These are phyloP conservation scores for Karstenula rhodostoma DNA, from an alignment of 2,329 filamentous ascomycete species.

Conservation along the genomic window DNA sequence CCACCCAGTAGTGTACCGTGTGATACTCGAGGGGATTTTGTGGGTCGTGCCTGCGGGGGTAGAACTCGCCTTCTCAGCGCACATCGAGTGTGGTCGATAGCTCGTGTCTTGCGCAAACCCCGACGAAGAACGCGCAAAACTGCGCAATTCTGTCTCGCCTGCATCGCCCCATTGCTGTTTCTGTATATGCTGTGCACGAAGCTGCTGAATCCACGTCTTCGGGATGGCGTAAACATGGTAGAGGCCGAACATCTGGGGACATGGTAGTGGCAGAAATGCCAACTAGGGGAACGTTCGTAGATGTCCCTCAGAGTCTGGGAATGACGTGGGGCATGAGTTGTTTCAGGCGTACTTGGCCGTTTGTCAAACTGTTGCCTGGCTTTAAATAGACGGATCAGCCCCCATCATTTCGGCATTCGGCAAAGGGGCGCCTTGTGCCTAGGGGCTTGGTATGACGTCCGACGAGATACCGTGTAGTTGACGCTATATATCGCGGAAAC, in stretches of 20 bases:
- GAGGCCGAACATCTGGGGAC: slow-evolving; percentile 5
- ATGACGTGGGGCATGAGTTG: background rate
- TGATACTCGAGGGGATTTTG: background rate
- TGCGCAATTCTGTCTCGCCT: slow-evolving; percentile 8
- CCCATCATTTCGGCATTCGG: no score
- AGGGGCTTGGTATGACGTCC: no score
- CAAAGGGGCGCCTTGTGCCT: no score
- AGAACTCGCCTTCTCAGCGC: background rate
- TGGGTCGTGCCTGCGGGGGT: background rate
- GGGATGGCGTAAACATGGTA: background rate
- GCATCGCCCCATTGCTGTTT: slow-evolving; percentile 12
- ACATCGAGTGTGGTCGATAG: slow-evolving; percentile 2
- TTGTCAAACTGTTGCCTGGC: no score
- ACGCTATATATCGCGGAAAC: no score
- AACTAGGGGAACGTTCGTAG: background rate
- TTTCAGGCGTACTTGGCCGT: no score
- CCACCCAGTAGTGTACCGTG: background rate
- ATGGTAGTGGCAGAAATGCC: background rate
- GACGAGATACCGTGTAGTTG: no score
- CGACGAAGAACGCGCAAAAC: background rate
- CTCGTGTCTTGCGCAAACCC: background rate
- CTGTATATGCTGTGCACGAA: background rate
- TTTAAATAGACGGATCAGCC: no score
- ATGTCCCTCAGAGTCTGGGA: background rate
- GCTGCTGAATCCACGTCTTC: slow-evolving; percentile 4